Percentiles rank a stretch among this genome's conserved stretches.
These are phyloP conservation scores for Cryptosporidium canis DNA, from an alignment of 169 alveolate genomes.

Conservation along the genomic window DNA sequence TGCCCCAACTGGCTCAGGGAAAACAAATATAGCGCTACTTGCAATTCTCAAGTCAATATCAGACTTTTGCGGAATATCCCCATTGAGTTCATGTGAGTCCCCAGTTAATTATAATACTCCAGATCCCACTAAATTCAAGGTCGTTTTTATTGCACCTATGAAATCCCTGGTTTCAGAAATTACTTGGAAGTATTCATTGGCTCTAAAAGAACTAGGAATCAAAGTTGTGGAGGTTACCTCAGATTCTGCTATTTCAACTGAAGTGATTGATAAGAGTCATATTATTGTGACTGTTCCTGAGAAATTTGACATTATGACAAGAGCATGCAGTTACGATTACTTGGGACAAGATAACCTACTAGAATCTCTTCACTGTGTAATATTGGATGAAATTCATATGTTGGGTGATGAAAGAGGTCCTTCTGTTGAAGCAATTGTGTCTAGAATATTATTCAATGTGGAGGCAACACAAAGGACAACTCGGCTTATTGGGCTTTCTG, in stretches of 20 bases:
- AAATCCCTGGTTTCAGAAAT: conserved; percentile 97
- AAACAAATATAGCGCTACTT: conserved; percentile 99
- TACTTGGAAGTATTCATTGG: conserved; percentile 1
- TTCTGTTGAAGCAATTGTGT: conserved; percentile 98
- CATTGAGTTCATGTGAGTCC: background rate
- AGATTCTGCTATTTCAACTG: conserved; percentile 92
- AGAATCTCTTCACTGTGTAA: conserved; percentile 88
- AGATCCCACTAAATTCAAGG: conserved; percentile 85
- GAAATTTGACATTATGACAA: conserved; percentile 99
- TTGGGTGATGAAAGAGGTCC: conserved; percentile 99
- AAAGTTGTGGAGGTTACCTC: conserved; percentile 96
- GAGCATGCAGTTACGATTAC: conserved; percentile 78
- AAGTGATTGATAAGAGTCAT: conserved; percentile 96
- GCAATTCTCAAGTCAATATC: conserved; percentile 93
- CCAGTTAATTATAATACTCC: background rate
- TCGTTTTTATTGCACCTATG: conserved; percentile 99
- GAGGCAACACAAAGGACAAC: conserved; percentile 36
- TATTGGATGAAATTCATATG: conserved; percentile 99
- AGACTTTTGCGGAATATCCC: conserved; percentile 53
- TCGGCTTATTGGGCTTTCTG: conserved; percentile 94
- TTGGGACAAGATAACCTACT: background rate
- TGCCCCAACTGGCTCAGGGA: conserved; percentile 99
- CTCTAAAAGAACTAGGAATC: conserved; percentile 85
- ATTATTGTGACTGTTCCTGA: conserved; percentile 99
- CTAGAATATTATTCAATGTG: conserved; percentile 89